Evolutionary conservation across 2,329 filamentous ascomycete species (phyloP), one percentile per base, ranked within the genome.

Genomic region (Didymella pomorum): DNA sequence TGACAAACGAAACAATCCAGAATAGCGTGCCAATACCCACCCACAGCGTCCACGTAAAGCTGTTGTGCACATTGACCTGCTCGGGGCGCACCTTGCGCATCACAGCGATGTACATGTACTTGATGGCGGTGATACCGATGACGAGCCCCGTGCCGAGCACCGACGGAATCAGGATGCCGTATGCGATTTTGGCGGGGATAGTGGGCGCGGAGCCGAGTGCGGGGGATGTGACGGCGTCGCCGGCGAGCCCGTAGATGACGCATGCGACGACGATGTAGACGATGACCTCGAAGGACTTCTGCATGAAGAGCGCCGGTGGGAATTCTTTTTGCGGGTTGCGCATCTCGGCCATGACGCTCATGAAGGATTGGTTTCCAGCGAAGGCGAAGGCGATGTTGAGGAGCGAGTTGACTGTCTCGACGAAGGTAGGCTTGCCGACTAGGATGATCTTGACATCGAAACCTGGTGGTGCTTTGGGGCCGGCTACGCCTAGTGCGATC

Each of bases 101-200:
- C 9, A 88, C 73, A 25, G 87, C 84, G 10, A 85, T 79, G 68
- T 89, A 90, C 64, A 89, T 79, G 68, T 88, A 87, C 68, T 89
- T 89, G 50, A 82, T 82, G 2, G 87, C 86, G 2, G 90, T 85
- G 63, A 89, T 86, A 14, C 84, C 87, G 68, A 89, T 88, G 56
- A 91, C 88, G 4, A 90, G 87, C 49, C 88, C 89, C 0, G 88
- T 87, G 47, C 91, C 86, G 41, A 91, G 80, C 53, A 91, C 90
- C 1, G 89, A 90, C 20, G 88, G 88, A 4, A 88, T 81, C 1
- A 89, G 87, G 54, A 90, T 80, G 20, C 86, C 87, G 76, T 87
- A 91, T 12, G 89, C 88, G 16, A 88, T 79, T 70, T 90, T 89
- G 20, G 84, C 81, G 29, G 90, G 78, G 0, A 83, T 69, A 2